These are phyloP conservation scores for Escovopsis sp. DNA, from an alignment of 2,329 filamentous ascomycete genomes.

Conservation along the genomic window DNA sequence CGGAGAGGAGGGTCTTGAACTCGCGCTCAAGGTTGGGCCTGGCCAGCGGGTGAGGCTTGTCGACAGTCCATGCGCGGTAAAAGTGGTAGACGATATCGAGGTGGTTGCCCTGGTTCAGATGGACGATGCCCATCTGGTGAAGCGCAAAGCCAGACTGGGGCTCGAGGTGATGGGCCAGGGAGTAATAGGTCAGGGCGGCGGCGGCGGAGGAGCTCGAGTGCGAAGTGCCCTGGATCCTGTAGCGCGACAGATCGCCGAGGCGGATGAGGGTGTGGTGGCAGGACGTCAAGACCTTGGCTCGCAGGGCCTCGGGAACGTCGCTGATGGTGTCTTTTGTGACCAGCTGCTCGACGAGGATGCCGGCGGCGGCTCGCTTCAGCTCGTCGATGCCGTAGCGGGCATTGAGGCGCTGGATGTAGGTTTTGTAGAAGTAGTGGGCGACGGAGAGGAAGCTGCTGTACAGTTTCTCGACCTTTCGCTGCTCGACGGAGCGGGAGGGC, in stretches of 20 bases:
- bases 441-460: constrained; percentile 79
- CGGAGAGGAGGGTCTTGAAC: constrained; percentile 42
- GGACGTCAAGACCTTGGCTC: constrained; percentile 49
- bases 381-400: constrained; percentile 40
- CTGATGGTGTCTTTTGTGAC: constrained; percentile 28
- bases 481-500: constrained; percentile 41
- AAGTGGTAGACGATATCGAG: constrained; percentile 80
- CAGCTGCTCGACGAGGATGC: constrained; percentile 28
- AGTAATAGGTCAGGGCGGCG: constrained; percentile 70
- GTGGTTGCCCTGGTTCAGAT: constrained; percentile 62
- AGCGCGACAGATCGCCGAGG: constrained; percentile 80
- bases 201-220: constrained; percentile 64
- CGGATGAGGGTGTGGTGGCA: constrained; percentile 76
- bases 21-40: constrained; percentile 64
- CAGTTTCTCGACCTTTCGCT: constrained; percentile 65
- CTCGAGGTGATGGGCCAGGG: constrained; percentile 62
- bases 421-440: constrained; percentile 77
- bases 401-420: constrained; percentile 66
- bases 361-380: constrained; percentile 27
- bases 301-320: constrained; percentile 34
- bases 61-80: constrained; percentile 65
- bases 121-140: constrained; percentile 83
- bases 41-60: constrained; percentile 61
- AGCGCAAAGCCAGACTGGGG: constrained; percentile 70
- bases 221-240: constrained; percentile 55